phyloP scores from a whole-genome alignment of 352 stramenopile genomes.

The Thalassiosira livingstoniorum region DNA sequence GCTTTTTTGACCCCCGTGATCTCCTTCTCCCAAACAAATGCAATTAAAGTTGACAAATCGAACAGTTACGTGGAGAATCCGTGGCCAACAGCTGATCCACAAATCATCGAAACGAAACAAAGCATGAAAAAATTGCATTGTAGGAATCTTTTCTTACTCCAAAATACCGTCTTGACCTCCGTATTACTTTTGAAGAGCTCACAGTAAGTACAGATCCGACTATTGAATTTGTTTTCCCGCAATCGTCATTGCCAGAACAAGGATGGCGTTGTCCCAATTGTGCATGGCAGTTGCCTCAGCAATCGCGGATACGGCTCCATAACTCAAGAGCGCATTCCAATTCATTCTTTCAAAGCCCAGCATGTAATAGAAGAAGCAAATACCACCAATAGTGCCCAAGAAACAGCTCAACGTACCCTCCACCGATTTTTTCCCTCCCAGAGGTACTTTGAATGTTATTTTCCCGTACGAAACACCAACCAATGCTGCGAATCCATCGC shows the following conservation, averaged over 20 bases:
- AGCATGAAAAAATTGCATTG: too few species aligned
- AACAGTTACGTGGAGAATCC: too few species aligned
- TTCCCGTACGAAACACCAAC: constrained; percentile 67
- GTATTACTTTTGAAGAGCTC: too few species aligned
- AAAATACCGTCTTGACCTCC: too few species aligned
- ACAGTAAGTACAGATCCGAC: too few species aligned
- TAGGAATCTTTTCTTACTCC: too few species aligned
- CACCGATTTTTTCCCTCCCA: constrained; percentile 73
- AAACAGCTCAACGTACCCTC: constrained; percentile 76
- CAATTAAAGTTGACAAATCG: too few species aligned
- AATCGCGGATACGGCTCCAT: constrained; percentile 64
- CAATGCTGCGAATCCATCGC: constrained; percentile 70
- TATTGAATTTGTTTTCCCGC: constrained; percentile 26
- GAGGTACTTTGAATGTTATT: constrained; percentile 66
- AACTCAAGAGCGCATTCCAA: constrained; percentile 51
- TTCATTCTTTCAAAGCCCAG: constrained; percentile 59
- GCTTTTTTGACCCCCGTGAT: too few species aligned
- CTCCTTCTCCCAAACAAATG: too few species aligned
- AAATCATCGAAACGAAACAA: too few species aligned
- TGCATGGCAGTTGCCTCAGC: constrained; percentile 68
- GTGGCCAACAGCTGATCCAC: too few species aligned
- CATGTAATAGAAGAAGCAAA: constrained; percentile 68
- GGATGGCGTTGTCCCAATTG: constrained; percentile 75
- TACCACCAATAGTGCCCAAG: constrained; percentile 68
- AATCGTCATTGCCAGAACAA: constrained; percentile 61